Evolutionary conservation across 176 grass and related monocot genomes (phyloP).

Genomic region (Chloris gayana): DNA sequence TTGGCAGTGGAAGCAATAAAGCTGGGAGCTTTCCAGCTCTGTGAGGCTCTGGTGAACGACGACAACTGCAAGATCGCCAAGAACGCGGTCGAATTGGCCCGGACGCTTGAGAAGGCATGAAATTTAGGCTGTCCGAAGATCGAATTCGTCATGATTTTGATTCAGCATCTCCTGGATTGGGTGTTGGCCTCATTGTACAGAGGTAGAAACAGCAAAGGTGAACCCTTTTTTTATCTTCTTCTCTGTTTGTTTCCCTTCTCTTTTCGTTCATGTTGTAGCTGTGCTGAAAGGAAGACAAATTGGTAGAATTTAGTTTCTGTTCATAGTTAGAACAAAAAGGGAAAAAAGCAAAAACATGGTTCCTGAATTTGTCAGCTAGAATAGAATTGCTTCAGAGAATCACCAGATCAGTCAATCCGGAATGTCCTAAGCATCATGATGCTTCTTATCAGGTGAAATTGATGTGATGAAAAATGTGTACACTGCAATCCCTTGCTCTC

Average conservation of each 20-base stretch:
- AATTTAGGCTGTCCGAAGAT: conserved; percentile 28
- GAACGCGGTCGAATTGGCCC: conserved; percentile 69
- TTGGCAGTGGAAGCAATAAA: conserved; percentile 64
- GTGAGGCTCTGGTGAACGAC: conserved; percentile 53
- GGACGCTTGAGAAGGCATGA: conserved; percentile 64
- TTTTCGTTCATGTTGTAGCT: conserved; percentile 42
- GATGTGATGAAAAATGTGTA: conserved; percentile 21
- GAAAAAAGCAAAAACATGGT: conserved; percentile 35
- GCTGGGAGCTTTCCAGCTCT: conserved; percentile 69
- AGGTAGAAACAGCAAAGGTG: conserved; percentile 62
- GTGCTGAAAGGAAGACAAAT: conserved; percentile 39
- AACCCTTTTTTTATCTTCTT: conserved; percentile 39
- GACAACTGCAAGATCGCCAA: conserved; percentile 85
- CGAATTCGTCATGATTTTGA: conserved; percentile 54
- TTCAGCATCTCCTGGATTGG: conserved; percentile 38
- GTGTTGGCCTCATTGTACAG: conserved; percentile 51
- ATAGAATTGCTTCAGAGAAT: conserved; percentile 13
- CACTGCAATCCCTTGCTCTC: conserved; percentile 18
- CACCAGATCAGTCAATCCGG: conserved; percentile 20
- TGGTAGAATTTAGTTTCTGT: conserved; percentile 57
- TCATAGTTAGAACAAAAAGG: conserved; percentile 46
- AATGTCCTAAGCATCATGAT: conserved; percentile 1
- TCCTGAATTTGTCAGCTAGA: conserved; percentile 22
- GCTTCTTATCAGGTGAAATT: conserved; percentile 37
- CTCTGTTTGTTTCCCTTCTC: conserved; percentile 23